Percentiles rank a stretch among this genome's conserved stretches.
phyloP scores from a whole-genome alignment of 2,329 filamentous ascomycete species.

The Colletotrichum falcatum region DNA sequence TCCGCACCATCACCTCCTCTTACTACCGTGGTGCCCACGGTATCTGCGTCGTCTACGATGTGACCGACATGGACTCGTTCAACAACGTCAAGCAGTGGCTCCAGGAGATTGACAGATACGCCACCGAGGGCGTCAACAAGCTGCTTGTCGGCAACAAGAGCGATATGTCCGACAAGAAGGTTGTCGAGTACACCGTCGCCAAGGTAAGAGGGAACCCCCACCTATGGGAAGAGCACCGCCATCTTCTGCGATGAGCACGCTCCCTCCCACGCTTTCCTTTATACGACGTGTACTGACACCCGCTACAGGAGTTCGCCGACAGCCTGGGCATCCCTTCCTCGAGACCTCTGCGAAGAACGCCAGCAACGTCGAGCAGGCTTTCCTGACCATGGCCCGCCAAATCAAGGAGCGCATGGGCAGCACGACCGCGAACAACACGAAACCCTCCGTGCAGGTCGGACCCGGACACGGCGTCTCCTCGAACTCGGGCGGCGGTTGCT shows the following conservation, averaged over 20 bases:
- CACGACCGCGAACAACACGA: constrained; percentile 95
- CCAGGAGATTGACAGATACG: constrained; percentile 99
- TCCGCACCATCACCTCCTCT: constrained; percentile 99
- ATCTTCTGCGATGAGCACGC: constrained; percentile 1
- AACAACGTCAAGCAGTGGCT: constrained; percentile 99
- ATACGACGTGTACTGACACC: constrained; percentile 17
- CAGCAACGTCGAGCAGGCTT: constrained; percentile 99
- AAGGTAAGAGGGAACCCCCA: constrained; percentile 75
- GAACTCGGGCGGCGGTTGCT: constrained; percentile 88
- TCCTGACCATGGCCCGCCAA: constrained; percentile 99
- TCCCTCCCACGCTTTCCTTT: background rate
- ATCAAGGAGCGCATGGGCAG: constrained; percentile 99
- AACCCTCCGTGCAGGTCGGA: constrained; percentile 96
- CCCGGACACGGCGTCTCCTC: constrained; percentile 94
- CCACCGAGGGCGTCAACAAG: constrained; percentile 99
- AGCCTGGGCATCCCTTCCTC: constrained; percentile 98
- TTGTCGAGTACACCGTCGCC: constrained; percentile 98
- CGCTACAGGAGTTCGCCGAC: constrained; percentile 91
- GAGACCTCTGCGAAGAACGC: constrained; percentile 99
- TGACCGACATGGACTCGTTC: constrained; percentile 99
- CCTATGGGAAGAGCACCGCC: constrained; percentile 6
- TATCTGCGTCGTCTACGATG: constrained; percentile 99
- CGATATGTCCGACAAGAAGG: constrained; percentile 99
- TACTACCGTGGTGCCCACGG: constrained; percentile 99
- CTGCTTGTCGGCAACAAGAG: constrained; percentile 99